Base-by-base conservation (phyloP, 257 asterid species). In the Misopates orontium region DNA sequence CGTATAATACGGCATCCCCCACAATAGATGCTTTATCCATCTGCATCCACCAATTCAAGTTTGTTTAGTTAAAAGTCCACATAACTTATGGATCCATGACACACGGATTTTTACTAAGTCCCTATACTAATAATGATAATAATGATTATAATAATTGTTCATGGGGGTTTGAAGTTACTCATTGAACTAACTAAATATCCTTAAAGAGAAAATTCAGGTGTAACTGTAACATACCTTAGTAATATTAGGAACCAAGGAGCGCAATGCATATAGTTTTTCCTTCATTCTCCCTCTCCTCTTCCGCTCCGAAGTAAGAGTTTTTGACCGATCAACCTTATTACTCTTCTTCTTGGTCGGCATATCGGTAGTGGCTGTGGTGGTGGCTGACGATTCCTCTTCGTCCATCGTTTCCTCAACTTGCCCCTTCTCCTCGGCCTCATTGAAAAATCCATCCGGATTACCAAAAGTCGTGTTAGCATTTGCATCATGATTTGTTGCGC, bases 21-120 rank as follows among this genome's bases (percentile, higher is more conserved):
- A 88, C 82, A 16, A 90, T 90, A 5, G 97, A 90, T 54, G 96
- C 97, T 75, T 88, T 90, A 52, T 90, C 96, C 96, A 90, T 90
- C 96, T 90, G 77, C 82, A 69, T 16, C 7, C 21, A 67, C 11
- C 41, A 7, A 14, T 50, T 50, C 24, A n/a, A 4, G 17, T 50
- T 0, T n/a, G 5, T 17, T 50, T 28, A 2, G 2, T 2, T 28
- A 2, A 28, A 2, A 28, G 6, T 6, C 2, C 6, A 28, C 6
- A 28, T 28, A 2, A 28, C 36, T 2, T 28, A 28, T 28, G 36
- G 4, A 28, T 28, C 6, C 2, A 28, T 28, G 36, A 6, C 36
- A n/a, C n/a, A n/a, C n/a, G n/a, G n/a, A n/a, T n/a, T n/a, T n/a
- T n/a, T n/a, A n/a, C n/a, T n/a, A n/a, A n/a, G n/a, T n/a, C n/a